A percentile compares a stretch with the other conserved stretches of the same genome.
Conservation (phyloP, 2,329 filamentous ascomycete genomes). For the Pestalotiopsis sp. region DNA sequence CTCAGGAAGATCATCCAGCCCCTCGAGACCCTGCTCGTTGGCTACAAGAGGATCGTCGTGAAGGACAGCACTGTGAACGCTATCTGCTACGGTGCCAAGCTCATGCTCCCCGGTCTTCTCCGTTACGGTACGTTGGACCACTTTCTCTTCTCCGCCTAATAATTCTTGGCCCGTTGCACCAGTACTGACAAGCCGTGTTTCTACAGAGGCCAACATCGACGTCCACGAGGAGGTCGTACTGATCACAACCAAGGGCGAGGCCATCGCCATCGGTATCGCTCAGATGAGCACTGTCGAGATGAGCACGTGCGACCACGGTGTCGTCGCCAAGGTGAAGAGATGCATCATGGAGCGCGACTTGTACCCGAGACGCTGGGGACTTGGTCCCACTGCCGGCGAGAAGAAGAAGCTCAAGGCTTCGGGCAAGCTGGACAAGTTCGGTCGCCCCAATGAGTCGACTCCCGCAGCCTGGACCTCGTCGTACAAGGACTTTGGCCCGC, state of each 20-base stretch:
- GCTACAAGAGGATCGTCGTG: conserved; percentile 96
- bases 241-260: conserved; percentile 99
- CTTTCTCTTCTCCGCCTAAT: not conserved
- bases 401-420: conserved; percentile 99
- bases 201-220: conserved; percentile 81
- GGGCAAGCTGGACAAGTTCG: conserved; percentile 98
- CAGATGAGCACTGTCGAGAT: conserved; percentile 99
- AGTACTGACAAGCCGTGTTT: not conserved
- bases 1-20: conserved; percentile 89
- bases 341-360: conserved; percentile 99
- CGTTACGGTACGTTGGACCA: conserved; percentile 70
- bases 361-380: conserved; percentile 94
- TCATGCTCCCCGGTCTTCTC: conserved; percentile 96
- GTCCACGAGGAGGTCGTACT: conserved; percentile 95
- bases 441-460: conserved; percentile 87
- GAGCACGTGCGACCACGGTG: conserved; percentile 94
- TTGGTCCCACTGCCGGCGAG: conserved; percentile 89
- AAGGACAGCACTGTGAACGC: conserved; percentile 97
- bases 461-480: conserved; percentile 89
- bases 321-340: conserved; percentile 98
- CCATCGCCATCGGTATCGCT: conserved; percentile 92
- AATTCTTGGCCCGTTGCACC: not conserved
- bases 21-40: conserved; percentile 86
- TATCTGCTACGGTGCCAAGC: conserved; percentile 97
- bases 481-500: conserved; percentile 86